phyloP scores from a whole-genome alignment of 1,284 basidiomycete genomes.

The Inonotus hispidus region DNA sequence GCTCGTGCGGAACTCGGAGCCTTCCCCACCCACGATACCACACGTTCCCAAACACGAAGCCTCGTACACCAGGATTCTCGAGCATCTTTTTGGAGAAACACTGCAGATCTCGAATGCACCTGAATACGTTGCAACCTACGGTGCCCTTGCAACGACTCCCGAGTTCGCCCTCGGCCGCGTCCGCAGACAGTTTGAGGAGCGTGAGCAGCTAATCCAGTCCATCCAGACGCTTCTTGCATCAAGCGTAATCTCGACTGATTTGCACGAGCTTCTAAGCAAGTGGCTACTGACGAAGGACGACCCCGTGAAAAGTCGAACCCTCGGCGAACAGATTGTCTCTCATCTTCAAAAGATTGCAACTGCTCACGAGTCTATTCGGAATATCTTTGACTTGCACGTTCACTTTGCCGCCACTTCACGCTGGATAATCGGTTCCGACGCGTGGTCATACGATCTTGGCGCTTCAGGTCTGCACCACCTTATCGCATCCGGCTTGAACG shows the following conservation, averaged over 20 bases:
- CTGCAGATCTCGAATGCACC: conserved; percentile 87
- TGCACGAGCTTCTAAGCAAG: conserved; percentile 69
- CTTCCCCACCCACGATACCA: conserved; percentile 31
- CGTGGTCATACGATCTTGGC: conserved; percentile 96
- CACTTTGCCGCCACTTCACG: conserved; percentile 67
- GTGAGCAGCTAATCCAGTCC: conserved; percentile 56
- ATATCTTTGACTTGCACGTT: conserved; percentile 52
- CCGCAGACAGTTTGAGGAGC: conserved; percentile 73
- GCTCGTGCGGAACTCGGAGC: not conserved
- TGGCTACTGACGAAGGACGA: conserved; percentile 75
- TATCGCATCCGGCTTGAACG: conserved; percentile 84
- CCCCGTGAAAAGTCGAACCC: conserved; percentile 47
- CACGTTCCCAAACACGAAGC: conserved; percentile 84
- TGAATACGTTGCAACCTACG: conserved; percentile 53
- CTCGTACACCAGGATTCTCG: conserved; percentile 87
- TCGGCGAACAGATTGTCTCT: conserved; percentile 52
- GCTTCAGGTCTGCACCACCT: conserved; percentile 95
- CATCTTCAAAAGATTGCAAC: conserved; percentile 42
- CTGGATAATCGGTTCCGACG: conserved; percentile 98
- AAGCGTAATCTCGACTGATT: conserved; percentile 43
- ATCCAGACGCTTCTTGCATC: conserved; percentile 50
- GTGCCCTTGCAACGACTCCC: conserved; percentile 76
- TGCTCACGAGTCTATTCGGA: conserved; percentile 43
- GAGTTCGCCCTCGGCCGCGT: conserved; percentile 93
- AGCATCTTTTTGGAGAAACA: conserved; percentile 77